Conservation (phyloP, 2,329 filamentous ascomycete genomes). For the Talaromyces sp. region DNA sequence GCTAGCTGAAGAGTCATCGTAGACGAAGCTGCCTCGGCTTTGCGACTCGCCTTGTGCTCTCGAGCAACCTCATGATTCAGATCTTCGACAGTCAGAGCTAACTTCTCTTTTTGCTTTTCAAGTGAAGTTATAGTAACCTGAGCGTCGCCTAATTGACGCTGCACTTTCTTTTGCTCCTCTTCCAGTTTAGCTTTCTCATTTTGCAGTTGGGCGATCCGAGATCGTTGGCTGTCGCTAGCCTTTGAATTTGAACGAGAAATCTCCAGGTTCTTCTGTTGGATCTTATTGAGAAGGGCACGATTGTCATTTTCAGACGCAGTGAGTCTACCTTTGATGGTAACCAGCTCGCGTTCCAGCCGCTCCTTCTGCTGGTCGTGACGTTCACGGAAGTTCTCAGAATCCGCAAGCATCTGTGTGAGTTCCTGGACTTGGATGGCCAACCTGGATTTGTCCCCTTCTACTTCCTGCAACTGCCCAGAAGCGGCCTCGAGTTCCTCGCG, state of each 20-base stretch:
- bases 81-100: slow-evolving; percentile 82
- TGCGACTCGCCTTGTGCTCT: slow-evolving; percentile 83
- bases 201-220: slow-evolving; percentile 69
- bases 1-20: slow-evolving; percentile 75
- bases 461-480: slow-evolving; percentile 67
- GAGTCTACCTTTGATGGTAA: slow-evolving; percentile 83
- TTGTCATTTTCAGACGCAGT: slow-evolving; percentile 96
- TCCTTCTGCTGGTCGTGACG: slow-evolving; percentile 94
- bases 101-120: slow-evolving; percentile 92
- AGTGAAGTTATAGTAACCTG: slow-evolving; percentile 77
- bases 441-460: slow-evolving; percentile 71
- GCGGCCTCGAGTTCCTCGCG: slow-evolving; percentile 76
- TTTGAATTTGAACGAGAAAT: slow-evolving; percentile 86
- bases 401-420: slow-evolving; percentile 78
- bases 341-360: slow-evolving; percentile 81
- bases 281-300: slow-evolving; percentile 86
- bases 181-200: slow-evolving; percentile 78
- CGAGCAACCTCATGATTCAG: slow-evolving; percentile 85
- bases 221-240: slow-evolving; percentile 75
- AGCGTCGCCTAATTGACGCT: slow-evolving; percentile 78
- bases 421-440: slow-evolving; percentile 77
- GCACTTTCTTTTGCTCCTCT: slow-evolving; percentile 73
- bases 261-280: slow-evolving; percentile 95
- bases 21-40: slow-evolving; percentile 82
- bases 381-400: slow-evolving; percentile 82